phyloP scores from a whole-genome alignment of 495 filamentous ascomycete species.

The Penicillium longicatenatum region DNA sequence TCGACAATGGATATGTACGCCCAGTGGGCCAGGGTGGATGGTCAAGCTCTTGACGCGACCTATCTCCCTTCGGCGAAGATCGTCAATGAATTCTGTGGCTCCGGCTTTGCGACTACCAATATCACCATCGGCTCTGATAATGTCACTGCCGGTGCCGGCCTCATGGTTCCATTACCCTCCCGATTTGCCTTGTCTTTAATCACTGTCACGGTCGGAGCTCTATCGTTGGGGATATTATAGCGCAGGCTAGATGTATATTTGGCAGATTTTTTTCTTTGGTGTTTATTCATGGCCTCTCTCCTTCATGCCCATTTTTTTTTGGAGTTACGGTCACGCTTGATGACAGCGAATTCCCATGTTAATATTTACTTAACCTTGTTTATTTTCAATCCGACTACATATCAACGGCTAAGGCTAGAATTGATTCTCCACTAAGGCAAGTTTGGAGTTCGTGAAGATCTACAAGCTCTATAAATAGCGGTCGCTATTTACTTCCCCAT shows the following conservation, averaged over 20 bases:
- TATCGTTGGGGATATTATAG: slow-evolving; percentile 7
- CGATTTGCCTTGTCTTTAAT: slow-evolving; percentile 5
- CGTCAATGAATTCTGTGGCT: slow-evolving; percentile 67
- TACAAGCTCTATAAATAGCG: not conserved
- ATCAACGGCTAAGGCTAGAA: not conserved
- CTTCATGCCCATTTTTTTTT: slow-evolving; percentile 7
- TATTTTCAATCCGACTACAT: not conserved
- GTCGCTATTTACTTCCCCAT: not conserved
- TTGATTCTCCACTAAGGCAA: not conserved
- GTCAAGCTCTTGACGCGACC: slow-evolving; percentile 55
- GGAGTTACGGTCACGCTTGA: slow-evolving; percentile 22
- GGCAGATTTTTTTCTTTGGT: not conserved
- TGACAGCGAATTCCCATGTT: slow-evolving; percentile 24
- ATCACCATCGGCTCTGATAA: slow-evolving; percentile 46
- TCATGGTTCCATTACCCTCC: slow-evolving; percentile 8
- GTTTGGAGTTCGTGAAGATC: not conserved
- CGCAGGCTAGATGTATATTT: not conserved
- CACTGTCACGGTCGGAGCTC: slow-evolving; percentile 4
- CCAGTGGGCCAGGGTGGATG: slow-evolving; percentile 57
- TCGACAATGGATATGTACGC: slow-evolving; percentile 72
- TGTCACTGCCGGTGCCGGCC: slow-evolving; percentile 17
- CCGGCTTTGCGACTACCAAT: slow-evolving; percentile 60
- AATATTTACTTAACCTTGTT: not conserved
- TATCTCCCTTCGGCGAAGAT: slow-evolving; percentile 66
- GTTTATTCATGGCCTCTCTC: slow-evolving; percentile 2